Percentiles rank a stretch among this genome's conserved stretches.
phyloP scores from a whole-genome alignment of 1,139 yeast species.

The Geotrichum aggregatum region DNA sequence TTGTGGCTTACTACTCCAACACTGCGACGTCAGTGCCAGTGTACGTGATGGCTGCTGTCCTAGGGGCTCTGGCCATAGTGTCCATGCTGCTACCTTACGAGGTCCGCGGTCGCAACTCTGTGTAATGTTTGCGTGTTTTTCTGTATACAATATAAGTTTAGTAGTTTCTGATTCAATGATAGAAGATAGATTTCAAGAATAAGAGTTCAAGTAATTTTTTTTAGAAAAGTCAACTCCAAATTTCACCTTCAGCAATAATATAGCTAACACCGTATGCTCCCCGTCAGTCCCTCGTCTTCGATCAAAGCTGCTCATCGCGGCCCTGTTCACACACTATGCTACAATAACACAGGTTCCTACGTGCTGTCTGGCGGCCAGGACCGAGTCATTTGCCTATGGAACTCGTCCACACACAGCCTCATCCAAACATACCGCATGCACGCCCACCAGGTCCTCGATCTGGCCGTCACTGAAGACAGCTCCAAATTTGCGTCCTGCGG shows the following conservation, averaged over 20 bases:
- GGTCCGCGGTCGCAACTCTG: slow-evolving; percentile 26
- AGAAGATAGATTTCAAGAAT: too few relatives aligned
- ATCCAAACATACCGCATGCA: slow-evolving; percentile 33
- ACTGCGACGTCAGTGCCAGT: slow-evolving; percentile 49
- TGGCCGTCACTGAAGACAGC: slow-evolving; percentile 34
- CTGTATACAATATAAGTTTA: background rate
- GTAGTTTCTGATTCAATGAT: background rate
- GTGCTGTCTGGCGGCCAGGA: slow-evolving; percentile 37
- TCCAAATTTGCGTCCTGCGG: slow-evolving; percentile 39
- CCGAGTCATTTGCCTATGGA: slow-evolving; percentile 34
- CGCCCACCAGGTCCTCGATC: slow-evolving; percentile 37
- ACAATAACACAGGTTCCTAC: slow-evolving; percentile 35
- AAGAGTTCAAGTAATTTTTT: too few relatives aligned
- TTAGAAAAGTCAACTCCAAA: too few relatives aligned
- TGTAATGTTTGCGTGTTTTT: background rate
- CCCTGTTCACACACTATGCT: slow-evolving; percentile 34
- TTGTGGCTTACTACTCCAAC: slow-evolving; percentile 47
- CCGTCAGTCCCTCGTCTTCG: background rate
- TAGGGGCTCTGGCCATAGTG: slow-evolving; percentile 44
- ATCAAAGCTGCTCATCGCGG: slow-evolving; percentile 26
- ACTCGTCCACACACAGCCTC: slow-evolving; percentile 28
- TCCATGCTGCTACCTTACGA: slow-evolving; percentile 50
- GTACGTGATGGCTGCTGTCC: slow-evolving; percentile 56
- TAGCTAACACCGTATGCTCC: background rate
- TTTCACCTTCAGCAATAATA: background rate